Percentiles rank a stretch among this genome's conserved stretches.
These are phyloP conservation scores for Ceratocystis papillata DNA, from an alignment of 2,329 filamentous ascomycete genomes.

Conservation along the genomic window DNA sequence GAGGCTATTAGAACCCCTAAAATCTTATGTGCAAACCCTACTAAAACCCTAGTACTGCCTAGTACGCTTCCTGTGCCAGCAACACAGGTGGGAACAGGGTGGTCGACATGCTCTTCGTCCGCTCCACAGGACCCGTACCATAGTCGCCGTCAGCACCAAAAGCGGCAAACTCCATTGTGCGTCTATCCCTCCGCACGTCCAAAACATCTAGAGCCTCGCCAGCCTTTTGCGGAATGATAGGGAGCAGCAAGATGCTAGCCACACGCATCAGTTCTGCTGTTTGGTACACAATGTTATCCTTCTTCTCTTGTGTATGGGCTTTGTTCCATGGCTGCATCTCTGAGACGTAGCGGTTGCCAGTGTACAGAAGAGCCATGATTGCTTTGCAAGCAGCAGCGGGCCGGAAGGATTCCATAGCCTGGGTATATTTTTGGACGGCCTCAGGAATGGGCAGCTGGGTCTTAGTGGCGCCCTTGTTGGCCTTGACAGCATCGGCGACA, in stretches of 20 bases:
- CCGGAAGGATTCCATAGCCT: constrained; percentile 22
- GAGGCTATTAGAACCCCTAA: background rate
- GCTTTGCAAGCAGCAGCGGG: constrained; percentile 21
- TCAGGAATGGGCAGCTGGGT: constrained; percentile 22
- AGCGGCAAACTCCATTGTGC: constrained; percentile 52
- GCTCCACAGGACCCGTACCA: constrained; percentile 36
- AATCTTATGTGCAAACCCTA: background rate
- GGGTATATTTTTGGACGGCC: constrained; percentile 19
- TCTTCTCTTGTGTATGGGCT: constrained; percentile 33
- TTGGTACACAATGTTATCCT: constrained; percentile 54
- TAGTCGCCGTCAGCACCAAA: constrained; percentile 59
- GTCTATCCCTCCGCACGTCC: constrained; percentile 52
- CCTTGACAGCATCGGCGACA: constrained; percentile 45
- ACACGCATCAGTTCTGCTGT: constrained; percentile 68
- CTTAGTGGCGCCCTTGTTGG: background rate
- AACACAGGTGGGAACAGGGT: constrained; percentile 20
- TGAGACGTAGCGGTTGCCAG: constrained; percentile 42
- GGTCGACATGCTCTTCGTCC: constrained; percentile 12
- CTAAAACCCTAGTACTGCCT: background rate
- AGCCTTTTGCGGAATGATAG: constrained; percentile 77
- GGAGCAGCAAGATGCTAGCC: constrained; percentile 72
- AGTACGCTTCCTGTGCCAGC: constrained; percentile 19
- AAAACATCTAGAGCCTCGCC: constrained; percentile 62
- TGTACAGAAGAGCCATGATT: constrained; percentile 24
- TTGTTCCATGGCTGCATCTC: constrained; percentile 56